Evolutionary conservation across 2,329 filamentous ascomycete genomes (phyloP).

Genomic region (Fusarium compactum): DNA sequence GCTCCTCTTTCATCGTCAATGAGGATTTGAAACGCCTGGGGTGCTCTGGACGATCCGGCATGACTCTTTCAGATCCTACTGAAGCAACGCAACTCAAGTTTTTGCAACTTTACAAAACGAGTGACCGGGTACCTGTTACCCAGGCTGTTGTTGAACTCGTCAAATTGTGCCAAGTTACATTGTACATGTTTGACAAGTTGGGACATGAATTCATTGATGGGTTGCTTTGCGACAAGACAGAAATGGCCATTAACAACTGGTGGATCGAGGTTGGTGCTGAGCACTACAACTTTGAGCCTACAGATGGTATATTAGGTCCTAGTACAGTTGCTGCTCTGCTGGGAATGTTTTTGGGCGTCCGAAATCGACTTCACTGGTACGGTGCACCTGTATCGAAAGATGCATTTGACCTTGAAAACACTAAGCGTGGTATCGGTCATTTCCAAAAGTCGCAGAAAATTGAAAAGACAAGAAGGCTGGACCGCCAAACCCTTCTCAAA

Average conservation of each 20-base stretch:
- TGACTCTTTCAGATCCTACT: conserved; percentile 83
- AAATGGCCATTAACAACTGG: conserved; percentile 91
- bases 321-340: conserved; percentile 90
- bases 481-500: conserved; percentile 83
- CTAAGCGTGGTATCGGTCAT: conserved; percentile 84
- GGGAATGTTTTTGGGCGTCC: conserved; percentile 88
- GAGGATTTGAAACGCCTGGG: conserved; percentile 92
- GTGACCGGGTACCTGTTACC: conserved; percentile 82
- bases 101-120: conserved; percentile 87
- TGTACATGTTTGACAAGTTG: conserved; percentile 88
- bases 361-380: conserved; percentile 87
- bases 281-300: conserved; percentile 91
- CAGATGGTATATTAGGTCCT: conserved; percentile 91
- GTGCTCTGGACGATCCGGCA: conserved; percentile 88
- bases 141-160: conserved; percentile 88
- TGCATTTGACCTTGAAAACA: conserved; percentile 85
- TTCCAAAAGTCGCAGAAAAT: conserved; percentile 94
- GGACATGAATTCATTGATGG: conserved; percentile 93
- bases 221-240: conserved; percentile 91
- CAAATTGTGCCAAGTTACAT: conserved; percentile 88
- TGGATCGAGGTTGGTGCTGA: conserved; percentile 95
- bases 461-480: conserved; percentile 80
- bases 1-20: conserved; percentile 90
- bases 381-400: conserved; percentile 90
- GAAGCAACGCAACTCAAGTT: conserved; percentile 91